Conservation (phyloP, 228 moss, liverwort and hornwort genomes). For the Sphagnum fallax region DNA sequence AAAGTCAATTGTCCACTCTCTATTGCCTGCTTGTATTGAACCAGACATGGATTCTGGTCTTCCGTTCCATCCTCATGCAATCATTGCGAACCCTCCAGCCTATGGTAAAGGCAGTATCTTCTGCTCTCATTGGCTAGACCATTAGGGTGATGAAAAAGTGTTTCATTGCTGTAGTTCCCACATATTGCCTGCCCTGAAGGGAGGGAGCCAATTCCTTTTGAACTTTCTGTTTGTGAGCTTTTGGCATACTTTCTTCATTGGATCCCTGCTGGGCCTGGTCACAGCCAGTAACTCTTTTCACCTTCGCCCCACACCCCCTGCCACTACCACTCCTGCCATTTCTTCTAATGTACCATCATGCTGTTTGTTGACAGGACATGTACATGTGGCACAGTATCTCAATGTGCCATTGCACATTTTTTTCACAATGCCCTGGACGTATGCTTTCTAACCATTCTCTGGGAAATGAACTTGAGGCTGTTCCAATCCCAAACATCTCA, state of each 20-base stretch:
- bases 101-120: conserved; percentile 30
- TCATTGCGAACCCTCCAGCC: conserved; percentile 67
- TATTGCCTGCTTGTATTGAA: conserved; percentile 75
- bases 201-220: too few relatives aligned
- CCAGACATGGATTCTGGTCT: conserved; percentile 62
- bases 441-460: conserved; percentile 17
- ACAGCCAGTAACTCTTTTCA: too few relatives aligned
- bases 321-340: too few relatives aligned
- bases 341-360: neutral
- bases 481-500: neutral
- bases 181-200: too few relatives aligned
- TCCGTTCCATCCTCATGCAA: conserved; percentile 49
- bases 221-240: too few relatives aligned
- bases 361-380: conserved; percentile 62
- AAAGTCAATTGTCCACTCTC: conserved; percentile 84
- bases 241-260: too few relatives aligned
- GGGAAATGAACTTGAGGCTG: neutral
- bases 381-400: conserved; percentile 84
- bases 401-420: conserved; percentile 89
- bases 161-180: too few relatives aligned
- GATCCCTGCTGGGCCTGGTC: too few relatives aligned
- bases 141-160: too few relatives aligned
- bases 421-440: conserved; percentile 99
- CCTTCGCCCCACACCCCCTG: too few relatives aligned
- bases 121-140: too few relatives aligned